Percentiles rank a stretch among this genome's conserved stretches.
phyloP scores from a whole-genome alignment of 176 grass and related monocot species.

The Cenchrus fungigraminus region DNA sequence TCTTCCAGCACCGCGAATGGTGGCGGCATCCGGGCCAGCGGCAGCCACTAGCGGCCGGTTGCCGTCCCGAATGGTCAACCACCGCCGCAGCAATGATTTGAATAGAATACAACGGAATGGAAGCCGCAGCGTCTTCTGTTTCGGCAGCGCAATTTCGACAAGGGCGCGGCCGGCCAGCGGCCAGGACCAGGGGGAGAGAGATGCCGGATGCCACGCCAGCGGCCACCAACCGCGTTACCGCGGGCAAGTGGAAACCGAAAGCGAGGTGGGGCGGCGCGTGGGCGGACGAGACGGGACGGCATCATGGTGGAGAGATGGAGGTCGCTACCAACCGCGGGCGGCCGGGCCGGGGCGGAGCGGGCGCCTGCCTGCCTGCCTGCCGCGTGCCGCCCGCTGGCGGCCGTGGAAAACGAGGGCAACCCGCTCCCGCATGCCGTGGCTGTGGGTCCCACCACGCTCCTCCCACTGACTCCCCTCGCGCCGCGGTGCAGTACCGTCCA shows the following conservation, averaged over 20 bases:
- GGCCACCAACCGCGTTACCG: constrained; percentile 46
- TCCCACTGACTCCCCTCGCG: neutral
- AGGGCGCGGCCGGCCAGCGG: neutral
- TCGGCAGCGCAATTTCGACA: neutral
- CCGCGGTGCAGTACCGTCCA: too few species aligned
- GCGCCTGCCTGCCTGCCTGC: neutral
- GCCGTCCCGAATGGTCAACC: neutral
- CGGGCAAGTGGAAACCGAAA: constrained; percentile 35
- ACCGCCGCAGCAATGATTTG: neutral
- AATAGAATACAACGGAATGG: too few species aligned
- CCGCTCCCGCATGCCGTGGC: neutral
- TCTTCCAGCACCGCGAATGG: neutral
- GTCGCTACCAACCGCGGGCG: constrained; percentile 32
- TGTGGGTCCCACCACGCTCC: neutral
- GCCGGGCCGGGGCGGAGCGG: neutral
- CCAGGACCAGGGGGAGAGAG: too few species aligned
- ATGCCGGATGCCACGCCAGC: neutral
- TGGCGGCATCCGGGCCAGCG: neutral
- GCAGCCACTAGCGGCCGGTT: neutral
- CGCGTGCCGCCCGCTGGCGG: neutral
- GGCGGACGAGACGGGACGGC: neutral
- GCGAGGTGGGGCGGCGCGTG: neutral
- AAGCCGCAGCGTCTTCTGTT: neutral
- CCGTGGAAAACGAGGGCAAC: constrained; percentile 49
- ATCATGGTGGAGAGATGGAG: neutral